phyloP scores from a whole-genome alignment of 257 asterid genomes.

The Jacaranda mimosifolia region DNA sequence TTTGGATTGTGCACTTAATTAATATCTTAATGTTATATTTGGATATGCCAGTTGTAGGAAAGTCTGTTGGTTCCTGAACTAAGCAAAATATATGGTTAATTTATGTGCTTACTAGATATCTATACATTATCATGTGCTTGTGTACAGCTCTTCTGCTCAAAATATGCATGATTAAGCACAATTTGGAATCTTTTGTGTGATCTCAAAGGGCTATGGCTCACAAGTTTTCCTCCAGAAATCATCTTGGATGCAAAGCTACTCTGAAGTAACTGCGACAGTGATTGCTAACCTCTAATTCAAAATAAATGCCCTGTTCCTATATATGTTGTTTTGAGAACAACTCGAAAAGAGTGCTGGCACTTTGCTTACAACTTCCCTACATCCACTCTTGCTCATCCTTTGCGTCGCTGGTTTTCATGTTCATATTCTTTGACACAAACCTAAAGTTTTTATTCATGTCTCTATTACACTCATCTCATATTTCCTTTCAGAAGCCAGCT shows the following conservation, averaged over 20 bases:
- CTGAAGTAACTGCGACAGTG: no score
- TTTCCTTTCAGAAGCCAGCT: not conserved
- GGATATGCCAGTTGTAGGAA: not conserved
- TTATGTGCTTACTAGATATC: not conserved
- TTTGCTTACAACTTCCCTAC: no score
- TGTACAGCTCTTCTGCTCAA: not conserved
- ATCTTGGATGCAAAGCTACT: no score
- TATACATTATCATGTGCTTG: not conserved
- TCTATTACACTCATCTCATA: not conserved
- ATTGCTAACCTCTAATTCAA: no score
- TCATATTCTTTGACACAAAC: not conserved
- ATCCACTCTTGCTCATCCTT: not conserved
- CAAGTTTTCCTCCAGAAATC: no score
- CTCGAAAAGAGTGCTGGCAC: no score
- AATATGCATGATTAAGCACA: no score
- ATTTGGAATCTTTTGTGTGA: no score
- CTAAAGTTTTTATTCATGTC: not conserved
- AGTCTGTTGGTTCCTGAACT: not conserved
- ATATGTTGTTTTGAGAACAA: no score
- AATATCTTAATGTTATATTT: not conserved
- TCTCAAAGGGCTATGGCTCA: no score
- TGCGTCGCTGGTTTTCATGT: not conserved
- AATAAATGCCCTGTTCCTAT: no score
- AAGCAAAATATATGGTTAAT: not conserved
- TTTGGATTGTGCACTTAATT: not conserved